Conservation (phyloP, 1,284 basidiomycete species). For the Cerioporus squamosus region DNA sequence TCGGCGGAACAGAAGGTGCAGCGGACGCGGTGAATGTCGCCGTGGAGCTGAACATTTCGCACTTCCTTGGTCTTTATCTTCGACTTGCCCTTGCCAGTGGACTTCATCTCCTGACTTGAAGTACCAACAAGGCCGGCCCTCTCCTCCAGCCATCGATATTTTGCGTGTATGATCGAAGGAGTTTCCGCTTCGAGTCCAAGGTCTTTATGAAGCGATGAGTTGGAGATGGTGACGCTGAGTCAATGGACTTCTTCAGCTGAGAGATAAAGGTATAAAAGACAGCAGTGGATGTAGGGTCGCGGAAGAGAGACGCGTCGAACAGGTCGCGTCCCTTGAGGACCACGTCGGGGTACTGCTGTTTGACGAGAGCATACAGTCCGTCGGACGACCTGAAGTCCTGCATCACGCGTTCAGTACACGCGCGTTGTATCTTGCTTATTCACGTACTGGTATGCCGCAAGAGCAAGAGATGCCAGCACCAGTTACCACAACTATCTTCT, state of each 20-base stretch:
- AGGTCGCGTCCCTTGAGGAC: slow-evolving; percentile 89
- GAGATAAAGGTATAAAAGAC: slow-evolving; percentile 96
- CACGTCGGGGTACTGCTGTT: slow-evolving; percentile 80
- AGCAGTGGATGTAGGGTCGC: slow-evolving; percentile 82
- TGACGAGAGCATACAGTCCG: slow-evolving; percentile 88
- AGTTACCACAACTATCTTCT: slow-evolving; percentile 85
- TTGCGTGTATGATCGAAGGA: slow-evolving; percentile 92
- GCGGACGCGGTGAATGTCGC: slow-evolving; percentile 87
- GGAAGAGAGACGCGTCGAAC: slow-evolving; percentile 88
- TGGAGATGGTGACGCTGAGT: slow-evolving; percentile 78
- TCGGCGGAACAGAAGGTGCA: slow-evolving; percentile 83
- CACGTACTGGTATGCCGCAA: slow-evolving; percentile 86
- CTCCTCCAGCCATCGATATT: slow-evolving; percentile 95
- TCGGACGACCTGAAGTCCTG: slow-evolving; percentile 92
- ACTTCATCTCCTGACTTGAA: slow-evolving; percentile 56
- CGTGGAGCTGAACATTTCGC: slow-evolving; percentile 90
- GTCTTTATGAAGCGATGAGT: slow-evolving; percentile 91
- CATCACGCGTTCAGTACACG: background rate
- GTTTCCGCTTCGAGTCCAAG: slow-evolving; percentile 82
- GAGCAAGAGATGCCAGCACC: slow-evolving; percentile 94
- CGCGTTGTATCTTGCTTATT: slow-evolving; percentile 14
- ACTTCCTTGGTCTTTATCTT: slow-evolving; percentile 72
- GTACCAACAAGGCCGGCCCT: slow-evolving; percentile 75
- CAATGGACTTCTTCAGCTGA: slow-evolving; percentile 83
- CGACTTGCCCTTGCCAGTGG: slow-evolving; percentile 60